These are phyloP conservation scores for Phytopythium sindhum DNA, from an alignment of 352 stramenopile species.

Conservation along the genomic window DNA sequence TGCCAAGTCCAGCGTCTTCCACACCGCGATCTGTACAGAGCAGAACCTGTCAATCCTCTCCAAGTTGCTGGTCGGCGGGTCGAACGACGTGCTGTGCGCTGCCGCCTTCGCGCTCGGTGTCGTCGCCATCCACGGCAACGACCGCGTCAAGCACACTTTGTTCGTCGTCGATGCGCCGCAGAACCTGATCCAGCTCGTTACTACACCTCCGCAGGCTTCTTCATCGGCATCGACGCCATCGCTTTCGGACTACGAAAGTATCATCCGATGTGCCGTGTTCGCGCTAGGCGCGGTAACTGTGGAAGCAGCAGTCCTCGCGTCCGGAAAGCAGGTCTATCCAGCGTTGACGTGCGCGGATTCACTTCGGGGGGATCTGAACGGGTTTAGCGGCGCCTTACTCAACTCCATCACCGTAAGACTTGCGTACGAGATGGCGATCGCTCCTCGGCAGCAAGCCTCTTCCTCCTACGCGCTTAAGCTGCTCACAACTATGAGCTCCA, in stretches of 20 bases:
- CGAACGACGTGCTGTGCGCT: constrained; percentile 41
- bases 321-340: constrained; percentile 9
- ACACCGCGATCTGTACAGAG: constrained; percentile 39
- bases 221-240: neutral
- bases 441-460: constrained; percentile 2
- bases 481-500: constrained; percentile 23
- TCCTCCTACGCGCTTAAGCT: constrained; percentile 43
- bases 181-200: constrained; percentile 50
- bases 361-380: constrained; percentile 3
- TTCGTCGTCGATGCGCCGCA: constrained; percentile 45
- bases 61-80: constrained; percentile 60
- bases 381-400: neutral
- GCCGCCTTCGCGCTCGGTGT: constrained; percentile 53
- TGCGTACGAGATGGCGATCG: constrained; percentile 3
- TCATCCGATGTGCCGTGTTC: constrained; percentile 36
- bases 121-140: constrained; percentile 30
- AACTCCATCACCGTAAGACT: neutral
- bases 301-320: constrained; percentile 21
- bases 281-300: constrained; percentile 35
- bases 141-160: constrained; percentile 37
- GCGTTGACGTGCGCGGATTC: constrained; percentile 5
- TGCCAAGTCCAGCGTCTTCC: constrained; percentile 44
- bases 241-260: neutral
- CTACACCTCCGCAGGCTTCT: constrained; percentile 3
- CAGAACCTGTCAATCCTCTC: constrained; percentile 61